Percentiles rank a stretch among this genome's conserved stretches.
These are phyloP conservation scores for Microbotryum silenes-acaulis DNA, from an alignment of 1,284 basidiomycete genomes.

Conservation along the genomic window DNA sequence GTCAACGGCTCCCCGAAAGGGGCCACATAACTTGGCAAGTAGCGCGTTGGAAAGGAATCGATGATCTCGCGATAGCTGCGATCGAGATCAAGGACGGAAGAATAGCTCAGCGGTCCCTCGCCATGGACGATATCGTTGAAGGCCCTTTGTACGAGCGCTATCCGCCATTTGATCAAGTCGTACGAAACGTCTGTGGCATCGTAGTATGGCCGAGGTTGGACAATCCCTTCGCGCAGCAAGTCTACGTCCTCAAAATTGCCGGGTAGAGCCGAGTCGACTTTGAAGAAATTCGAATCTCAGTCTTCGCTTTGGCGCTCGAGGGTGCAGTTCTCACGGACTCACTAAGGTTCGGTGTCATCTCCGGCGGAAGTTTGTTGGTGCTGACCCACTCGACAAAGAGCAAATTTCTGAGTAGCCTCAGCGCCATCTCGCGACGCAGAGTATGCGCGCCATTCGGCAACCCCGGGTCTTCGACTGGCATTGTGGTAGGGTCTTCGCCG, in stretches of 20 bases:
- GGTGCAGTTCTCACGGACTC: background rate
- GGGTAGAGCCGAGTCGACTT: slow-evolving; percentile 20
- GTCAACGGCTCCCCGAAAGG: slow-evolving; percentile 17
- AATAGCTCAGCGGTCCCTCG: slow-evolving; percentile 18
- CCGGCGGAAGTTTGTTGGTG: background rate
- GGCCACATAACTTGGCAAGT: slow-evolving; percentile 17
- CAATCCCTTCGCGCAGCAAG: slow-evolving; percentile 8
- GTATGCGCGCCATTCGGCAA: slow-evolving; percentile 15
- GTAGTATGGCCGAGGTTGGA: slow-evolving; percentile 5
- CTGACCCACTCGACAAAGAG: slow-evolving; percentile 17
- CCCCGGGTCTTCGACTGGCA: slow-evolving; percentile 24
- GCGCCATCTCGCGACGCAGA: slow-evolving; percentile 19
- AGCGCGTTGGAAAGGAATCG: slow-evolving; percentile 1
- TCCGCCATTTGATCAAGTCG: slow-evolving; percentile 15
- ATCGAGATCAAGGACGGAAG: slow-evolving; percentile 17
- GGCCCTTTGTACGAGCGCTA: slow-evolving; percentile 5
- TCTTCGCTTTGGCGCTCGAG: too few relatives aligned
- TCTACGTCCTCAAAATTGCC: slow-evolving; percentile 28
- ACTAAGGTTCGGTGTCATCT: slow-evolving; percentile 10
- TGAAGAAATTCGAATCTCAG: background rate
- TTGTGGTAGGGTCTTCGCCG: slow-evolving; percentile 18
- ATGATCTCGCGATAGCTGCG: slow-evolving; percentile 15
- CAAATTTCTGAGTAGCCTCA: slow-evolving; percentile 17
- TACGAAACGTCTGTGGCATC: slow-evolving; percentile 16
- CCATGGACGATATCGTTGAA: slow-evolving; percentile 13